Evolutionary conservation across 1,139 yeast species (phyloP).

Genomic region (Kazachstania sp.): DNA sequence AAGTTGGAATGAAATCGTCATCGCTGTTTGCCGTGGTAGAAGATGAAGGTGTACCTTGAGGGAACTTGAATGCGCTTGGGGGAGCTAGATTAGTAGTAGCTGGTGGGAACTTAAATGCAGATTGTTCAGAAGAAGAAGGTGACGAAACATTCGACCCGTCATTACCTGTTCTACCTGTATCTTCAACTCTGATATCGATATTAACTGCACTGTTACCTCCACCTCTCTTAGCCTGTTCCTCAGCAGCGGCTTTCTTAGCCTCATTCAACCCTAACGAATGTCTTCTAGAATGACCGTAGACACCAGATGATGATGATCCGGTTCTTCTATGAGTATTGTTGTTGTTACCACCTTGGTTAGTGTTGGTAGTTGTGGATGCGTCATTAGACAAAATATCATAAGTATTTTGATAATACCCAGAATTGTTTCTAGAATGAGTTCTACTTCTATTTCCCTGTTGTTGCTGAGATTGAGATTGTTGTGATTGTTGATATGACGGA

Average conservation of each 20-base stretch:
- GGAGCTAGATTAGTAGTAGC: constrained; percentile 10
- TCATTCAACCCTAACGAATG: constrained; percentile 89
- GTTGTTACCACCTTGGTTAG: constrained; percentile 20
- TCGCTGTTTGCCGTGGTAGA: constrained; percentile 14
- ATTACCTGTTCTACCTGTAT: background rate
- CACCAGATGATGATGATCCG: constrained; percentile 30
- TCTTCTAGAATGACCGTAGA: constrained; percentile 72
- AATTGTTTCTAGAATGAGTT: constrained; percentile 30
- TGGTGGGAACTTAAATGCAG: constrained; percentile 46
- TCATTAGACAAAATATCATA: background rate
- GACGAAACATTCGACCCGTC: background rate
- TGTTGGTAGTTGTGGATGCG: constrained; percentile 18
- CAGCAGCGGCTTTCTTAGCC: constrained; percentile 96
- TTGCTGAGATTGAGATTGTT: constrained; percentile 5
- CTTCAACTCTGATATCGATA: constrained; percentile 7
- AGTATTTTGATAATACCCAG: constrained; percentile 24
- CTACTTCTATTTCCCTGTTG: constrained; percentile 24
- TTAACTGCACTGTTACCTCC: constrained; percentile 7
- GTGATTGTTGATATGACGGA: constrained; percentile 2
- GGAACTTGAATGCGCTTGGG: constrained; percentile 17
- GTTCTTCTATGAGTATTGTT: constrained; percentile 31
- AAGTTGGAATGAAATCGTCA: constrained; percentile 28
- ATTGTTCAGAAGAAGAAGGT: constrained; percentile 12
- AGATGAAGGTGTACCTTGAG: constrained; percentile 11
- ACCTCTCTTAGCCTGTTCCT: constrained; percentile 61